phyloP scores from a whole-genome alignment of 2,329 filamentous ascomycete species.

The Scedosporium aurantiacum region DNA sequence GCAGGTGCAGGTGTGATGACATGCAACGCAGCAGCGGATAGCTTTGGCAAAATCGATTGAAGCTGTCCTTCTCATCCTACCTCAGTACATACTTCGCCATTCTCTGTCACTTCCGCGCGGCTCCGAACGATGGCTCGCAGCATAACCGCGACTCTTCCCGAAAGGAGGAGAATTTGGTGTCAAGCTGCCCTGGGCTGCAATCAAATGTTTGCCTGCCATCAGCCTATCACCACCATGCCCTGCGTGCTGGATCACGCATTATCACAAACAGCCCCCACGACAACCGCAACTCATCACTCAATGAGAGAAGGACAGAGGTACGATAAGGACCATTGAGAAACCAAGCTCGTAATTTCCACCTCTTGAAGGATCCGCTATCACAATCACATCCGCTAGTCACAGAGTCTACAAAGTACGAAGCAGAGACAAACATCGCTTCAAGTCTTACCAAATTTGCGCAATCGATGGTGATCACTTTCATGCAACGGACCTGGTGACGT shows the following conservation, averaged over 20 bases:
- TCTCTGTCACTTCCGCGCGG: not conserved
- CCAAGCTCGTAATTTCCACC: not conserved
- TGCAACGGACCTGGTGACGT: too few relatives aligned
- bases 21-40: too few relatives aligned
- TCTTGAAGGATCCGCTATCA: not conserved
- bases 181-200: not conserved
- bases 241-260: too few relatives aligned
- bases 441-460: not conserved
- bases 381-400: not conserved
- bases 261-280: too few relatives aligned
- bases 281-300: too few relatives aligned
- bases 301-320: too few relatives aligned
- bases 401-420: not conserved
- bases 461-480: too few relatives aligned
- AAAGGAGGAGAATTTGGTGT: not conserved
- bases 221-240: too few relatives aligned
- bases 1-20: too few relatives aligned
- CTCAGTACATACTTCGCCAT: not conserved
- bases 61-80: not conserved
- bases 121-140: not conserved
- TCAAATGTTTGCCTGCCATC: too few relatives aligned
- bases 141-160: not conserved
- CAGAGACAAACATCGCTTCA: not conserved
- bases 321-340: too few relatives aligned
- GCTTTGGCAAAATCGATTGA: not conserved